Percentiles rank a stretch among this genome's conserved stretches.
Evolutionary conservation across 2,329 filamentous ascomycete species (phyloP).

Genomic region (Sclerotiophoma versabilis): DNA sequence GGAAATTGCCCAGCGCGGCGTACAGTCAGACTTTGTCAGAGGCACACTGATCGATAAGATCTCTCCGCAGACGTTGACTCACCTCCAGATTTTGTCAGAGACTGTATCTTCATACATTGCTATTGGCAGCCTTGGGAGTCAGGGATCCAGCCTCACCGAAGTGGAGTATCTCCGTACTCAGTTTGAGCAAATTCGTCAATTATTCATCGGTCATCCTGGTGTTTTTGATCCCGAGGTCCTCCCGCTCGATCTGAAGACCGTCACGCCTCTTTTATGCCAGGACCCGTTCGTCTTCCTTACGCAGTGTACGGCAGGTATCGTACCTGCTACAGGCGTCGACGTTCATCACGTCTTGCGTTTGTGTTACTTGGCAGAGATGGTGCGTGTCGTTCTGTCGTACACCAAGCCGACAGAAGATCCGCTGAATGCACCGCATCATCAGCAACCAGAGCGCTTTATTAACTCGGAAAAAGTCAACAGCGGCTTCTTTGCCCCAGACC

Average conservation of each 20-base stretch:
- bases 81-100: slow-evolving; percentile 86
- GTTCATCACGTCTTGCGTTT: slow-evolving; percentile 81
- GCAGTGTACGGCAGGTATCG: slow-evolving; percentile 76
- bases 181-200: slow-evolving; percentile 74
- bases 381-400: slow-evolving; percentile 75
- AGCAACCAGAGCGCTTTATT: slow-evolving; percentile 33
- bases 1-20: slow-evolving; percentile 90
- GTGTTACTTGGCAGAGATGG: slow-evolving; percentile 89
- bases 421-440: slow-evolving; percentile 14
- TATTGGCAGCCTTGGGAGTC: slow-evolving; percentile 71
- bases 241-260: slow-evolving; percentile 54
- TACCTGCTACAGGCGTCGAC: slow-evolving; percentile 72
- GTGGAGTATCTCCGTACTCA: slow-evolving; percentile 72
- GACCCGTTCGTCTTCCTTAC: slow-evolving; percentile 84
- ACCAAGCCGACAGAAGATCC: slow-evolving; percentile 25
- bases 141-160: slow-evolving; percentile 67
- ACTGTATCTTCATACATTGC: slow-evolving; percentile 86
- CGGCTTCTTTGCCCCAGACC: slow-evolving; percentile 32
- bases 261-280: slow-evolving; percentile 66
- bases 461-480: slow-evolving; percentile 35
- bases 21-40: slow-evolving; percentile 71
- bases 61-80: slow-evolving; percentile 81
- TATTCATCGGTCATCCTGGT: slow-evolving; percentile 68
- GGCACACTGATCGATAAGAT: slow-evolving; percentile 83
- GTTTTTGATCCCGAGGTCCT: slow-evolving; percentile 48